These are phyloP conservation scores for Volvariella volvacea DNA, from an alignment of 1,284 basidiomycete species.

Conservation along the genomic window DNA sequence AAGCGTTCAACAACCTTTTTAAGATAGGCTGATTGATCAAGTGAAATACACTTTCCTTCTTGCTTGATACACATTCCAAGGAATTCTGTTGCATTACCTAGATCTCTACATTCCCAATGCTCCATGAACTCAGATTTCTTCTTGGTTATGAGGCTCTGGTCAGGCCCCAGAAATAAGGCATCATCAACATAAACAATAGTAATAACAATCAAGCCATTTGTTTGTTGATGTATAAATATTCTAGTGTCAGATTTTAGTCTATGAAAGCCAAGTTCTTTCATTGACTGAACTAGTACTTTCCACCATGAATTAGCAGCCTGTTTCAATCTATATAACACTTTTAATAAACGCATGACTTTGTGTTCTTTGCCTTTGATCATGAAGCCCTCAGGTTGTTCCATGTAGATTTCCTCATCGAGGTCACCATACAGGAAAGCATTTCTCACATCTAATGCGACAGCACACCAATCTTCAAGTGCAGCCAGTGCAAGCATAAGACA, in stretches of 20 bases:
- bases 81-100: conserved; percentile 24
- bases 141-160: conserved; percentile 9
- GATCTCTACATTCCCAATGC: conserved; percentile 28
- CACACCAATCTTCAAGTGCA: conserved; percentile 13
- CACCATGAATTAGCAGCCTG: conserved; percentile 24
- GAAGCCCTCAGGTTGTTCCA: conserved; percentile 26
- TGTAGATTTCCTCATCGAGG: conserved; percentile 29
- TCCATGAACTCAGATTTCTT: conserved; percentile 17
- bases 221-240: conserved; percentile 12
- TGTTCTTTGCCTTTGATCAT: conserved; percentile 7
- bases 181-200: conserved; percentile 21
- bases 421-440: conserved; percentile 30
- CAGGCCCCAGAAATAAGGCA: conserved; percentile 18
- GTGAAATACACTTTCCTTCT: conserved; percentile 13
- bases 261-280: conserved; percentile 16
- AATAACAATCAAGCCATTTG: conserved; percentile 13
- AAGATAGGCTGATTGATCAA: conserved; percentile 29
- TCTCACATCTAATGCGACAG: conserved; percentile 28
- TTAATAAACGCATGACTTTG: conserved; percentile 16
- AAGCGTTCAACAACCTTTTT: conserved; percentile 24
- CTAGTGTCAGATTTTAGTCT: conserved; percentile 16
- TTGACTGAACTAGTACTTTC: conserved; percentile 13
- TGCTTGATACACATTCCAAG: conserved; percentile 29
- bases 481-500: conserved; percentile 19
- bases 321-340: conserved; percentile 26